Conservation (phyloP, 148 eudicot species). For the Pharnaceum exiguum region DNA sequence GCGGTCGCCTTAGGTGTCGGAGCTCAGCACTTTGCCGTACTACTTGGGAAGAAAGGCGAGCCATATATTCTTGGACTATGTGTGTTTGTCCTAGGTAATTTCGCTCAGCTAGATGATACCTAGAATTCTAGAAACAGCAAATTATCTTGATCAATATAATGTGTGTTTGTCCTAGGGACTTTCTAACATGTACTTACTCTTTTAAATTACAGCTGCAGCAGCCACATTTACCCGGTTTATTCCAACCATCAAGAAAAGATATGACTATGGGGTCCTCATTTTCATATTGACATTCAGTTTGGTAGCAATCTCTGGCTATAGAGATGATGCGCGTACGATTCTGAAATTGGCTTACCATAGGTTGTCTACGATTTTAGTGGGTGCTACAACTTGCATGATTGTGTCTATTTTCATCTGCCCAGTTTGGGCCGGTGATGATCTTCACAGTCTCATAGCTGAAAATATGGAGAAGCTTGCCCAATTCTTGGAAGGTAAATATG, state of each 20-base stretch:
- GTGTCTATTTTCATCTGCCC: conserved; percentile 37
- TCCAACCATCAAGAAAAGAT: conserved; percentile 35
- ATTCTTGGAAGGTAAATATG: conserved; percentile 49
- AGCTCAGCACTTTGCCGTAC: conserved; percentile 28
- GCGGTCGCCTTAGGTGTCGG: conserved; percentile 37
- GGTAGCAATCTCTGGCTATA: conserved; percentile 38
- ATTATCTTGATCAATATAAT: too few species aligned
- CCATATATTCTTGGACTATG: conserved; percentile 27
- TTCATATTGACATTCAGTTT: conserved; percentile 46
- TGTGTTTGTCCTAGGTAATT: conserved; percentile 31
- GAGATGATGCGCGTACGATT: conserved; percentile 24
- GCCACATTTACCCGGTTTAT: conserved; percentile 34
- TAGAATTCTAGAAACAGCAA: too few species aligned
- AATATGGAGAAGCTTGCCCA: conserved; percentile 35
- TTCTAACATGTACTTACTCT: not conserved
- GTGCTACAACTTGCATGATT: conserved; percentile 30
- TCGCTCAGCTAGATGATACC: too few species aligned
- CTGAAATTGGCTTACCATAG: conserved; percentile 33
- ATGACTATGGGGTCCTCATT: conserved; percentile 43
- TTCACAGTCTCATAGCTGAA: conserved; percentile 29
- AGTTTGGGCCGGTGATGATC: conserved; percentile 59
- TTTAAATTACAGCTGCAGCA: conserved; percentile 33
- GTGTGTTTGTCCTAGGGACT: not conserved
- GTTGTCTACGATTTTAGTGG: conserved; percentile 31
- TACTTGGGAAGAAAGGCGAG: conserved; percentile 25